These are phyloP conservation scores for Prunus armeniaca DNA, from an alignment of 306 rosid genomes.

Conservation along the genomic window DNA sequence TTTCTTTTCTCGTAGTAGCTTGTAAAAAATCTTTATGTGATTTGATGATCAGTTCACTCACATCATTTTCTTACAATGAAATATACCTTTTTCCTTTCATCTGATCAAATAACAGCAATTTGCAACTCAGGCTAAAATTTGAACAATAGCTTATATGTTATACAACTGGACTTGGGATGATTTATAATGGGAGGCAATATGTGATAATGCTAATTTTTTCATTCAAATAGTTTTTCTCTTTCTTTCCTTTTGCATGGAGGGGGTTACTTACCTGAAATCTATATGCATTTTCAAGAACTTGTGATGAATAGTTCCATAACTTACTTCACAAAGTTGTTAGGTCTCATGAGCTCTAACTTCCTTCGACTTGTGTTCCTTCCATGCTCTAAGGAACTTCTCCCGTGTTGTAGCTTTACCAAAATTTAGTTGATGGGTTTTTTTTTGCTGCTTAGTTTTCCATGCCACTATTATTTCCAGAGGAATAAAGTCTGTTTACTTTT, in stretches of 20 bases:
- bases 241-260: neutral
- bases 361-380: neutral
- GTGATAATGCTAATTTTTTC: neutral
- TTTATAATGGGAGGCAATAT: neutral
- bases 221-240: neutral
- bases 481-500: conserved; percentile 22
- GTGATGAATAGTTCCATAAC: neutral
- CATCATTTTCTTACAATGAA: neutral
- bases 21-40: too few relatives aligned
- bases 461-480: conserved; percentile 7
- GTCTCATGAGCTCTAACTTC: neutral
- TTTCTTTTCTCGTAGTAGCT: neutral
- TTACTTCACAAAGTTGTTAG: neutral
- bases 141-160: neutral
- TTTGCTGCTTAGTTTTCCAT: conserved; percentile 10
- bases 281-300: neutral
- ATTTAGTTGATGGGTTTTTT: conserved; percentile 11
- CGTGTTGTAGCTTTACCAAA: neutral
- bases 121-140: neutral
- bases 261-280: neutral
- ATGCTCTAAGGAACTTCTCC: neutral
- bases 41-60: neutral
- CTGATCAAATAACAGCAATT: neutral
- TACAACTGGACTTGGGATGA: neutral
- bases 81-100: neutral